Base-by-base conservation (phyloP, 495 filamentous ascomycete species). In the Lichina pygmaea region DNA sequence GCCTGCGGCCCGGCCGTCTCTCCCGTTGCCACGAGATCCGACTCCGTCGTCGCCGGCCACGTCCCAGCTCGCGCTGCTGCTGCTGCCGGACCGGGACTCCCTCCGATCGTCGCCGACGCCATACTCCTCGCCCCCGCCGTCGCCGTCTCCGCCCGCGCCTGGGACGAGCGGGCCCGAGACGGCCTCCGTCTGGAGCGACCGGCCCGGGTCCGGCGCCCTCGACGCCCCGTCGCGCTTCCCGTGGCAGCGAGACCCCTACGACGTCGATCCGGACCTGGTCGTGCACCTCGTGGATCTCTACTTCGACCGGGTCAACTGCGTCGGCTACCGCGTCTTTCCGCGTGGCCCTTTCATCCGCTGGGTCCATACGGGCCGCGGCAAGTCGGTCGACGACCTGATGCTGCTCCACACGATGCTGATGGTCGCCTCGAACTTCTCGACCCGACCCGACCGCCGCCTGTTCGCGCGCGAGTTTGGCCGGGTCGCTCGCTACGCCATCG, bases 371-470 rank as follows among this genome's bases (percentile, higher is more conserved):
- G 59, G 64, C 48, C 63, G 50, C 11, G 57, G 60, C 15, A 78
- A 77, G 54, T 68, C 64, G 40, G 60, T 63, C 50, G 71, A 73
- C 55, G 77, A 81, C 57, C 66, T 66, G 52, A 83, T 81, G 73
- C 63, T 77, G 42, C 64, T 76, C 42, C 81, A 78, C 60, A 68
- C 67, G 10, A 66, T 75, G 52, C 67, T 81, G 52, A 63, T 71
- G 2, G 48, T 73, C 49, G 71, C 66, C 7, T 64, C 71, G 11
- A 54, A 69, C 1, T 75, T 78, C 49, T 72, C 74, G 0, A 55
- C 63, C 11, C 63, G 67, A n/a, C 48, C 62, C n/a, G 65, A 66
- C 43, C 57, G 60, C 44, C 58, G 63, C 34, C 50, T 54, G 16
- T 56, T 65, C 3, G 58, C 70, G 17, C 62, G 57, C 48, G 60